These are phyloP conservation scores for Nitzschia putrida DNA, from an alignment of 108 stramenopile genomes.

Conservation along the genomic window DNA sequence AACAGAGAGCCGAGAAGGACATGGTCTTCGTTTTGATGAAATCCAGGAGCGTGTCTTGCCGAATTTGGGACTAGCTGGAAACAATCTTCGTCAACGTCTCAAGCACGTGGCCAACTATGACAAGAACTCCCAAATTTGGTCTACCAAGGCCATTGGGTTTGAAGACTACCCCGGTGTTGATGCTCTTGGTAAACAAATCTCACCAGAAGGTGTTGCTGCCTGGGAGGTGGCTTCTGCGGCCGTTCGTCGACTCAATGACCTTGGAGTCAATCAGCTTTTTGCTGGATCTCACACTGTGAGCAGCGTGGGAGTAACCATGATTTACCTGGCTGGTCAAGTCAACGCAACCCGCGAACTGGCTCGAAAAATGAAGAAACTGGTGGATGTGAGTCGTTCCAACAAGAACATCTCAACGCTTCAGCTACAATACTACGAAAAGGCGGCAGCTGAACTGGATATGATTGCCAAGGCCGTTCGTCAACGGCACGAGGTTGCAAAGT, in stretches of 20 bases:
- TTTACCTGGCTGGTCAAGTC: constrained; percentile 72
- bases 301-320: constrained; percentile 71
- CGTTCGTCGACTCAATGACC: constrained; percentile 62
- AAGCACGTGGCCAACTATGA: constrained; percentile 84
- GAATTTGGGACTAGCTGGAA: constrained; percentile 48
- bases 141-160: constrained; percentile 57
- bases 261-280: constrained; percentile 77
- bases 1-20: constrained; percentile 46
- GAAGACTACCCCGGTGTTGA: constrained; percentile 84
- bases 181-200: constrained; percentile 54
- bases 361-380: constrained; percentile 64
- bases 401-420: constrained; percentile 45
- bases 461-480: constrained; percentile 64
- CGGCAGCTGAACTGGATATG: constrained; percentile 55
- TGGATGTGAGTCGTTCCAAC: constrained; percentile 54
- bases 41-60: constrained; percentile 70
- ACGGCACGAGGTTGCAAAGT: constrained; percentile 82
- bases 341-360: constrained; percentile 60
- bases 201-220: constrained; percentile 76
- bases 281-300: constrained; percentile 55
- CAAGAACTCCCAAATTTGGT: constrained; percentile 75
- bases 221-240: constrained; percentile 70
- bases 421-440: constrained; percentile 60
- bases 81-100: constrained; percentile 63
- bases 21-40: constrained; percentile 69